Conservation (phyloP, 176 grass and related monocot genomes). For the Oryza coarctata region DNA sequence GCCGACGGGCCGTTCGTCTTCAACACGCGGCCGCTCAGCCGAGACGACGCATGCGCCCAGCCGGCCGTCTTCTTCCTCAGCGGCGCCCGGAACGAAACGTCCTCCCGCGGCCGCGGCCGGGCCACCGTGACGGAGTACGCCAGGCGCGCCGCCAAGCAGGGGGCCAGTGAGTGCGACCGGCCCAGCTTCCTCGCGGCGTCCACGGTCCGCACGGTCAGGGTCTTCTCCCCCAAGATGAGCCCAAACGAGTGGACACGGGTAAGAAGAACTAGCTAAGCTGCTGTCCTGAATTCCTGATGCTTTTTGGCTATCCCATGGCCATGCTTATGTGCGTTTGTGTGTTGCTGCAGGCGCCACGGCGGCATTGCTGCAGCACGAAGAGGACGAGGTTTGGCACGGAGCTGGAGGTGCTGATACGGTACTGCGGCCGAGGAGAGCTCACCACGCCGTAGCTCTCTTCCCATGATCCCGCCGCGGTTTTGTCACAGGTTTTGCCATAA, state of each 20-base stretch:
- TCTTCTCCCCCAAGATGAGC: conserved; percentile 71
- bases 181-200: conserved; percentile 52
- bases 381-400: conserved; percentile 46
- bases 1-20: conserved; percentile 72
- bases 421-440: conserved; percentile 54
- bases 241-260: conserved; percentile 57
- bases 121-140: conserved; percentile 68
- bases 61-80: conserved; percentile 62
- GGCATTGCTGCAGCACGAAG: conserved; percentile 72
- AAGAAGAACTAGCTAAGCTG: neutral
- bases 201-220: conserved; percentile 46
- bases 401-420: conserved; percentile 60
- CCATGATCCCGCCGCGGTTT: neutral
- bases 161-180: conserved; percentile 29
- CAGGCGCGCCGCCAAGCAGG: neutral
- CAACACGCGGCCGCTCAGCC: conserved; percentile 44
- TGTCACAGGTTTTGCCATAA: neutral
- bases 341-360: conserved; percentile 65
- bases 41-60: conserved; percentile 41
- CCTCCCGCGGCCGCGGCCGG: neutral
- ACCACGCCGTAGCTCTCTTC: conserved; percentile 41
- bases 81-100: conserved; percentile 23
- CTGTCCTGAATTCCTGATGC: neutral
- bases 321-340: neutral
- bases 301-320: neutral